These are phyloP conservation scores for Lophiostoma macrostomum DNA, from an alignment of 495 filamentous ascomycete genomes.

Conservation along the genomic window DNA sequence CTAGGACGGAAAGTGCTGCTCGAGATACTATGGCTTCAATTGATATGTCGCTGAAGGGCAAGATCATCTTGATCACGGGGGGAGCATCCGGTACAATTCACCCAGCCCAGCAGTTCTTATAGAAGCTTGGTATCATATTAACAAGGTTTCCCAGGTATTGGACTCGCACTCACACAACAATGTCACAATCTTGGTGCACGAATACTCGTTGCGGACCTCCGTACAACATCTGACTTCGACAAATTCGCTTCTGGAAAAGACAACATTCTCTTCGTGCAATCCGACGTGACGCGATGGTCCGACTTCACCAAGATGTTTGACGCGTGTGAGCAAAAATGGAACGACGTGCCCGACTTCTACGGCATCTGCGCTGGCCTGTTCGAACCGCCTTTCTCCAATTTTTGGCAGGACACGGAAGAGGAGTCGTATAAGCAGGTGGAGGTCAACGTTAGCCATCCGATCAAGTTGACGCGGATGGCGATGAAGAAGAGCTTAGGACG, in stretches of 20 bases:
- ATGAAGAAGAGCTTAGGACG: constrained; percentile 36
- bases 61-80: constrained; percentile 38
- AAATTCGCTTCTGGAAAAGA: constrained; percentile 6
- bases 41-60: constrained; percentile 33
- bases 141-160: constrained; percentile 30
- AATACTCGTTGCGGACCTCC: constrained; percentile 40
- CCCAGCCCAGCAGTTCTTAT: neutral
- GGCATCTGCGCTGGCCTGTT: constrained; percentile 40
- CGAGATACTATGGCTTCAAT: constrained; percentile 9
- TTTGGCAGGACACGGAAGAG: constrained; percentile 38
- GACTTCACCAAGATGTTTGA: constrained; percentile 35
- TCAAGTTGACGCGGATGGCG: constrained; percentile 43
- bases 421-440: constrained; percentile 33
- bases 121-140: neutral
- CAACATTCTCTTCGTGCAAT: constrained; percentile 35
- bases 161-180: constrained; percentile 36
- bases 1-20: too few species aligned
- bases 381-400: constrained; percentile 39
- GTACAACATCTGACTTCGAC: constrained; percentile 32
- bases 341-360: constrained; percentile 40
- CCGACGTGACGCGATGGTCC: constrained; percentile 40
- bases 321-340: constrained; percentile 35
- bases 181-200: constrained; percentile 28
- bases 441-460: constrained; percentile 39
- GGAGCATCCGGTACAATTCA: constrained; percentile 15